Percentiles rank a stretch among this genome's conserved stretches.
Conservation (phyloP, 768 basidiomycete species). For the Pisolithus sp. region DNA sequence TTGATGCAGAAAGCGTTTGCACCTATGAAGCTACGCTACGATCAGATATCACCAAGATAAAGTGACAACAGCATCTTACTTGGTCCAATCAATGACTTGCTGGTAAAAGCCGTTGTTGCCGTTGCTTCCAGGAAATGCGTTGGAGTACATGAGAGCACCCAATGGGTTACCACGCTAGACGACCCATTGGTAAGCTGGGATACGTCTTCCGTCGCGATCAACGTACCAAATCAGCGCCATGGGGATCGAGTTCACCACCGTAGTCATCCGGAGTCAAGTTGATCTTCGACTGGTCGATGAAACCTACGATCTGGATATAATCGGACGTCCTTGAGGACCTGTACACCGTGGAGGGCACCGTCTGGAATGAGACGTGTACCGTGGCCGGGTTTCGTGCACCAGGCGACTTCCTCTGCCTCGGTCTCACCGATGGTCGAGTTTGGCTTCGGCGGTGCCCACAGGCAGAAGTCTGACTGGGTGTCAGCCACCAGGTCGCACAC, state of each 20-base stretch:
- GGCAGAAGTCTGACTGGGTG: constrained; percentile 51
- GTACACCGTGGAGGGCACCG: constrained; percentile 57
- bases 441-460: constrained; percentile 53
- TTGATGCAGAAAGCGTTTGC: constrained; percentile 62
- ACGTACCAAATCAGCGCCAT: constrained; percentile 52
- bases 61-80: constrained; percentile 34
- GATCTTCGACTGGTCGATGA: constrained; percentile 53
- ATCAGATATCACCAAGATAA: not conserved
- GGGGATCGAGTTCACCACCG: constrained; percentile 71
- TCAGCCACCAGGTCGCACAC: constrained; percentile 23
- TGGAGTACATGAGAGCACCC: constrained; percentile 60
- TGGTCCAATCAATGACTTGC: constrained; percentile 69
- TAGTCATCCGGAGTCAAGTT: constrained; percentile 46
- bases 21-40: constrained; percentile 61
- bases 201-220: constrained; percentile 1
- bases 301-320: constrained; percentile 58
- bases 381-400: constrained; percentile 64
- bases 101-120: constrained; percentile 23
- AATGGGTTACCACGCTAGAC: constrained; percentile 63
- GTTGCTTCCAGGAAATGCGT: constrained; percentile 36
- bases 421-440: constrained; percentile 53
- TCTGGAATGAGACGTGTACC: constrained; percentile 72
- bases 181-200: constrained; percentile 19
- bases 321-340: constrained; percentile 53
- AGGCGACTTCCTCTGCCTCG: constrained; percentile 69